Evolutionary conservation across 441 rosid species (phyloP).

Genomic region (Mallotus japonicus): DNA sequence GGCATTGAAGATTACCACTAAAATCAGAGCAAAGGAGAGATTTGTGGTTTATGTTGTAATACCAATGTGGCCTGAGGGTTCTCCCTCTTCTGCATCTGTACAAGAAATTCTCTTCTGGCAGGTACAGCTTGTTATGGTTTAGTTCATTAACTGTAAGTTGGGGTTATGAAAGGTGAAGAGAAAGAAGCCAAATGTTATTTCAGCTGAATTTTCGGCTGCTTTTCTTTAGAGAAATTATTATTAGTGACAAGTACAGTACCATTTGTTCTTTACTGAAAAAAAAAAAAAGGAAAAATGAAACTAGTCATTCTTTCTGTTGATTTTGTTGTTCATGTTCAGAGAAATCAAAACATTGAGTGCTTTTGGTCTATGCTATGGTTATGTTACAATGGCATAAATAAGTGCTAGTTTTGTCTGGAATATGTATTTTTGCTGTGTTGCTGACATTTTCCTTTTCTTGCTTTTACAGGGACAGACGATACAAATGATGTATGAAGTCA

Average conservation of each 20-base stretch:
- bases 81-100: constrained; percentile 61
- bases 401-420: neutral
- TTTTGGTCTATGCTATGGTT: neutral
- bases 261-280: neutral
- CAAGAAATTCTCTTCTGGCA: constrained; percentile 93
- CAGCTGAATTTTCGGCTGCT: neutral
- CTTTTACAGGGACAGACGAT: constrained; percentile 65
- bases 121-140: constrained; percentile 34
- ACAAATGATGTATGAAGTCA: constrained; percentile 76
- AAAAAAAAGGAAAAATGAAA: neutral
- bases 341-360: neutral
- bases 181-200: neutral
- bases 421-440: neutral
- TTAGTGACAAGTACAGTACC: neutral
- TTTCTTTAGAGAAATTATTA: neutral
- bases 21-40: constrained; percentile 71
- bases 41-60: constrained; percentile 70
- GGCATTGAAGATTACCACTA: constrained; percentile 71
- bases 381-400: neutral
- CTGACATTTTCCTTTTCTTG: constrained; percentile 8
- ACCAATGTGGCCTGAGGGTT: constrained; percentile 96
- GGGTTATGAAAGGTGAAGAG: neutral
- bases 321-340: neutral
- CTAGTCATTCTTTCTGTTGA: neutral
- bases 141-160: too few relatives aligned